Base-by-base conservation (phyloP, 805 yeast species). In the Candida boidinii region DNA sequence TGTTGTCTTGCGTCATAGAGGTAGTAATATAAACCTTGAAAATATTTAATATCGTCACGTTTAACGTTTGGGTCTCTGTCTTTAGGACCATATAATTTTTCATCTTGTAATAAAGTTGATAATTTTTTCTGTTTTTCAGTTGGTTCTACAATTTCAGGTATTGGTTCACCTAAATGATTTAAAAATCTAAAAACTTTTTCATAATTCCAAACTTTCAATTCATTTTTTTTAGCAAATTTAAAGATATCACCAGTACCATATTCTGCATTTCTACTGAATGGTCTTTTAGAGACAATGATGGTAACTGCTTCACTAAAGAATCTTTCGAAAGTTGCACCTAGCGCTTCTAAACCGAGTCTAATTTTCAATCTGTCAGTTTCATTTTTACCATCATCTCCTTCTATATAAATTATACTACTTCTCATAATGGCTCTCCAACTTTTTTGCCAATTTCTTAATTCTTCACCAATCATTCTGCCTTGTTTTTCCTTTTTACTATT, bases 41-140 rank as follows among this genome's bases (percentile, higher is more conserved):
- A 84, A 53, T 83, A 83, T 49, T 79, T 78, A 47, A 81, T 72
- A 51, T 90, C 96, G 45, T 84, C 95, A 36, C 95, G 66, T 43
- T 70, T 76, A 2, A 94, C 92, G 40, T 67, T 70, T 10, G 94
- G 92, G 53, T 88, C 96, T 43, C 95, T 72, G 54, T 88, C 96
- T 23, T 80, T 71, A 1, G 95, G 82, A 10, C 96, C 96, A 52
- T 74, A 77, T 11, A 84, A 58, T 48, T 84, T 84, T 51, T 92
- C 98, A 49, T 85, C 87, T 41, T 78, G 76, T 45, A 90, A 67
- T 41, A 90, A 64, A 30, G 79, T 73, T 3, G 79, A 69, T 29
- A 79, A 57, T 20, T 64, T 61, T 7, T 24, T 19, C 21, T 37
- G 27, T 26, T 52, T 51, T 12, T 36, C 44, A n/a, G 45, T 42